These are phyloP conservation scores for Dipodascus albidus DNA, from an alignment of 805 yeast genomes.

Conservation along the genomic window DNA sequence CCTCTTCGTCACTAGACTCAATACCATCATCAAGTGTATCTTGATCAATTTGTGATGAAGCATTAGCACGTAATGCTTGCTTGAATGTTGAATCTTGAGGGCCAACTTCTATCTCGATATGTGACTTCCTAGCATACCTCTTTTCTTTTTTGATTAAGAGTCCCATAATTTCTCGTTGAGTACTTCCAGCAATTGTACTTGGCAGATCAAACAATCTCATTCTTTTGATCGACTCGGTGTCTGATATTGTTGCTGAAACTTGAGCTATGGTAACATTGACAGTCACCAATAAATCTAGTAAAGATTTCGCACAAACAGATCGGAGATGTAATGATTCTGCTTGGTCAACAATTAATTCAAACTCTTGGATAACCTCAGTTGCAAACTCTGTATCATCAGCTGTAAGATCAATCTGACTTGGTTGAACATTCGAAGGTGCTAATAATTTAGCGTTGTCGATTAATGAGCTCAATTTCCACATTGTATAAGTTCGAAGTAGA, in stretches of 20 bases:
- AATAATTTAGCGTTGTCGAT: constrained; percentile 2
- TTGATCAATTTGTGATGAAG: not conserved
- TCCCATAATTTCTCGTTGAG: constrained; percentile 23
- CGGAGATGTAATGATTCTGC: not conserved
- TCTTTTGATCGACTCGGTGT: constrained; percentile 11
- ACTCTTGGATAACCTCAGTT: constrained; percentile 3
- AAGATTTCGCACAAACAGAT: not conserved
- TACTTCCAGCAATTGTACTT: constrained; percentile 17
- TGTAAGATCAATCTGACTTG: not conserved
- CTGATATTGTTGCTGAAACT: constrained; percentile 15
- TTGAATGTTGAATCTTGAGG: constrained; percentile 10
- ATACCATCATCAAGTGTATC: constrained; percentile 4
- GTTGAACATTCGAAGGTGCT: constrained; percentile 3
- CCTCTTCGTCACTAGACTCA: constrained; percentile 27
- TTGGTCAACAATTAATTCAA: constrained; percentile 1
- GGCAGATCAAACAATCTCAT: constrained; percentile 22
- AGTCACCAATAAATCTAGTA: constrained; percentile 17
- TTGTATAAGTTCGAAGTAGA: constrained; percentile 4
- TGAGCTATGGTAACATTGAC: constrained; percentile 19
- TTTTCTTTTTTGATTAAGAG: constrained; percentile 41
- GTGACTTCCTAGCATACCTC: constrained; percentile 24
- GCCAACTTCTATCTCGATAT: not conserved
- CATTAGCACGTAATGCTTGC: constrained; percentile 32
- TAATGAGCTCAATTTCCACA: constrained; percentile 9
- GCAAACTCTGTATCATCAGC: not conserved